Percentiles rank a stretch among this genome's conserved stretches.
Evolutionary conservation across 2,329 filamentous ascomycete species (phyloP).

Genomic region (Aureobasidium sp.): DNA sequence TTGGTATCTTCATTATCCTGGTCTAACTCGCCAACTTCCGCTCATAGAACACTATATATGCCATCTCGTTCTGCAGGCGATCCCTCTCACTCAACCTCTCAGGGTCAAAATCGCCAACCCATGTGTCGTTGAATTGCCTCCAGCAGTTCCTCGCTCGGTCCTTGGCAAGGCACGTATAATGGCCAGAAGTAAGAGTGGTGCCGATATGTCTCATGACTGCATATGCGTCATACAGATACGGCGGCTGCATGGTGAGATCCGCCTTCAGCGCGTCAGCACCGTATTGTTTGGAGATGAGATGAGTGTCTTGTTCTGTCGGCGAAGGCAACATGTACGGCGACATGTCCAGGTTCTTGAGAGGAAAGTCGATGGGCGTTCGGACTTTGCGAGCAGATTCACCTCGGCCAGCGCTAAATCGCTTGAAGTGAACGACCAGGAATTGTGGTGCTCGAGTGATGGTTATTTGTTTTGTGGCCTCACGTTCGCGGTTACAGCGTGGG

Average conservation of each 20-base stretch:
- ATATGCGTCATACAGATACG: constrained; percentile 77
- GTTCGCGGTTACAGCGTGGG: constrained; percentile 62
- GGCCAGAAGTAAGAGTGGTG: constrained; percentile 59
- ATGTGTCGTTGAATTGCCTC: constrained; percentile 55
- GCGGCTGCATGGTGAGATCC: constrained; percentile 41
- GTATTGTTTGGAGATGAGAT: constrained; percentile 27
- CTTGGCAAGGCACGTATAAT: constrained; percentile 64
- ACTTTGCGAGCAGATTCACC: constrained; percentile 58
- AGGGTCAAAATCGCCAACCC: constrained; percentile 51
- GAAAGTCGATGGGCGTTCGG: constrained; percentile 66
- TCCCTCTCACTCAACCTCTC: constrained; percentile 42
- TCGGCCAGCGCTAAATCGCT: constrained; percentile 55
- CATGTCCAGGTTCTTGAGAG: constrained; percentile 62
- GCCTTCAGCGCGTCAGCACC: constrained; percentile 30
- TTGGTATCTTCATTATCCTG: not conserved
- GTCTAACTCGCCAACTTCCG: constrained; percentile 25
- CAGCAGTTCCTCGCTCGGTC: constrained; percentile 48
- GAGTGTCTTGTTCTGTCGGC: constrained; percentile 28
- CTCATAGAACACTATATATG: constrained; percentile 61
- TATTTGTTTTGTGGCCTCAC: constrained; percentile 62
- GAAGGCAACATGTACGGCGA: constrained; percentile 52
- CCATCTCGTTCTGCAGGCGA: constrained; percentile 54
- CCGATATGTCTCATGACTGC: constrained; percentile 76
- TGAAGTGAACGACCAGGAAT: constrained; percentile 70
- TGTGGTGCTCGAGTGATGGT: constrained; percentile 73